Conservation (phyloP, 805 yeast genomes). For the Monosporozyma siamensis region DNA sequence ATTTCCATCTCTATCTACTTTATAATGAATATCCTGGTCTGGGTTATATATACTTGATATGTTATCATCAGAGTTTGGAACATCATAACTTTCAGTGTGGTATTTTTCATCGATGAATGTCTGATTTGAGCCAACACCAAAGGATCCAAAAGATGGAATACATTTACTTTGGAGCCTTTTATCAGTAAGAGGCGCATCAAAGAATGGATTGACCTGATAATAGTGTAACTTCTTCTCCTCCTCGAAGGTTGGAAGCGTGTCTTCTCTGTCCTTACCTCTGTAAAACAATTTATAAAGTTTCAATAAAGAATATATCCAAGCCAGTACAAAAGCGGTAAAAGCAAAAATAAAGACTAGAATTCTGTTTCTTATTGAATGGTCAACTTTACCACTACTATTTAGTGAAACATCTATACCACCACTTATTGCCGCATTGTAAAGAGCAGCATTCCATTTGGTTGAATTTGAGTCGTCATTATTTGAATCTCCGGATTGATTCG, state of each 20-base stretch:
- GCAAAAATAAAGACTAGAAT: neutral
- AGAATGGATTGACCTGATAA: conserved; percentile 4
- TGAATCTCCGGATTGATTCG: neutral
- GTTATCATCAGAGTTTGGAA: conserved; percentile 6
- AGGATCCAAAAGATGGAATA: neutral
- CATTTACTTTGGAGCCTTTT: neutral
- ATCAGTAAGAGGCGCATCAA: neutral
- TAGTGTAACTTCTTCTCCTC: neutral
- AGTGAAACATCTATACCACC: conserved; percentile 5
- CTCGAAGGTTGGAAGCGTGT: neutral
- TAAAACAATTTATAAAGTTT: neutral
- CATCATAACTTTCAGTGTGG: conserved; percentile 2
- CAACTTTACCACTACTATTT: neutral
- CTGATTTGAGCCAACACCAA: neutral
- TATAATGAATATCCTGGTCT: conserved; percentile 18
- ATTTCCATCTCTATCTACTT: conserved; percentile 19
- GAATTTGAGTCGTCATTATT: neutral
- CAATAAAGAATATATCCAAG: conserved; percentile 5
- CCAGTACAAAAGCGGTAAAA: conserved; percentile 1
- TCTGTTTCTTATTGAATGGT: conserved; percentile 2
- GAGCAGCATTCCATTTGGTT: neutral
- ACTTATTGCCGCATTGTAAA: neutral
- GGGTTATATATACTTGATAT: conserved; percentile 14
- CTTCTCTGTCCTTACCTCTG: neutral
- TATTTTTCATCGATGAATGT: neutral